These are phyloP conservation scores for Amoeboaphelidium protococcarum DNA, from an alignment of 371 early-diverging fungal species.

Conservation along the genomic window DNA sequence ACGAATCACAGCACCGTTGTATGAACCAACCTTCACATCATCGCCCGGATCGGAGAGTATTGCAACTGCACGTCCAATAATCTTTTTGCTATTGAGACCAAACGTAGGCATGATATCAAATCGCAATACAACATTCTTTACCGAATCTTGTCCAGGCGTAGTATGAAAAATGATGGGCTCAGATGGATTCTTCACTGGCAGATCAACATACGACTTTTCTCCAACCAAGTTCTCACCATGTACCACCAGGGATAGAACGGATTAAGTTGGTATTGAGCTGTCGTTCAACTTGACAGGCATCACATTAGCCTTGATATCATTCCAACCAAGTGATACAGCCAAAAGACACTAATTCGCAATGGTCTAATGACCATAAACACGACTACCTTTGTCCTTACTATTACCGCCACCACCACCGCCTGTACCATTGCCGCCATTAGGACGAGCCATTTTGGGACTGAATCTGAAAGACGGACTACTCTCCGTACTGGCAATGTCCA, in stretches of 20 bases:
- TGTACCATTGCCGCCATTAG: too few species aligned
- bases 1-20: constrained; percentile 19
- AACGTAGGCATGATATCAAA: constrained; percentile 37
- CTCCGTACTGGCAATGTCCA: background rate
- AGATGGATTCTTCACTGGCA: constrained; percentile 19
- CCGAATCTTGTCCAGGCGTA: too few species aligned
- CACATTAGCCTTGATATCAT: too few species aligned
- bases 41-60: background rate
- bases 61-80: constrained; percentile 29
- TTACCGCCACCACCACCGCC: too few species aligned
- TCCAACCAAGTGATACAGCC: too few species aligned
- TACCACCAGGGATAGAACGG: too few species aligned
- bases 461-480: constrained; percentile 2
- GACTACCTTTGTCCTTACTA: too few species aligned
- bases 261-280: too few species aligned
- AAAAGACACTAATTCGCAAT: too few species aligned
- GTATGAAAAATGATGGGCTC: constrained; percentile 33
- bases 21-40: constrained; percentile 13
- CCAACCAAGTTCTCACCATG: constrained; percentile 9
- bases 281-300: too few species aligned
- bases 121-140: constrained; percentile 18
- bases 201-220: constrained; percentile 15
- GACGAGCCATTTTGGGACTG: too few species aligned
- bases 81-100: constrained; percentile 13
- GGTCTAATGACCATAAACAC: too few species aligned